Conservation (phyloP, 2,329 filamentous ascomycete genomes). For the Claviceps africana region DNA sequence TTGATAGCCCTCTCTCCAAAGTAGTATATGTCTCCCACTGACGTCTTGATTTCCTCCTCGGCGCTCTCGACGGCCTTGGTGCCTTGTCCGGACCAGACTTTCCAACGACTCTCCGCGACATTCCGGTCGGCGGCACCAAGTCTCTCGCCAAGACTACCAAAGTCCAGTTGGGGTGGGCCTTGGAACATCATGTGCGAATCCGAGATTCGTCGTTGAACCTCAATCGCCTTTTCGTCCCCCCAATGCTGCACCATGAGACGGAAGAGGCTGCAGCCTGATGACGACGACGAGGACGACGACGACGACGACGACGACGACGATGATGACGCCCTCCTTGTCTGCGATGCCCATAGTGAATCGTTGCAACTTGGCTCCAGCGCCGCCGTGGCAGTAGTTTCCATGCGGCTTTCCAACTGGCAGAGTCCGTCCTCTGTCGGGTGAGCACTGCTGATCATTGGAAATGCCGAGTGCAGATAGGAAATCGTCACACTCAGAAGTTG, state of each 20-base stretch:
- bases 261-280: slow-evolving; percentile 26
- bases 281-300: slow-evolving; percentile 4
- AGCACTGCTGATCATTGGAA: slow-evolving; percentile 22
- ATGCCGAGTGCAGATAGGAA: slow-evolving; percentile 42
- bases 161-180: not conserved
- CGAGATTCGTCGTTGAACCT: slow-evolving; percentile 5
- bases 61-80: not conserved
- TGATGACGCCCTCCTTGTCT: slow-evolving; percentile 12
- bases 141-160: not conserved
- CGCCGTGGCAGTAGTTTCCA: slow-evolving; percentile 40
- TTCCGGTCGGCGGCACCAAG: not conserved
- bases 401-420: slow-evolving; percentile 28
- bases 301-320: not conserved
- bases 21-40: slow-evolving; percentile 5
- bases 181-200: slow-evolving; percentile 3
- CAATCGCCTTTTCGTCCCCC: slow-evolving; percentile 29
- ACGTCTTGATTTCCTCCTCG: not conserved
- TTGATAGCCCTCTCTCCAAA: slow-evolving; percentile 6
- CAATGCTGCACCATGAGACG: slow-evolving; percentile 34
- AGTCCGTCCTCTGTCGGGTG: slow-evolving; percentile 17
- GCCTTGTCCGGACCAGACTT: not conserved
- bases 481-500: slow-evolving; percentile 39
- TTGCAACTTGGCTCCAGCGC: slow-evolving; percentile 34
- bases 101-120: not conserved
- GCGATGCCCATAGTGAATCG: slow-evolving; percentile 38